phyloP scores from a whole-genome alignment of 2,329 filamentous ascomycete genomes.

The Aspergillus intermedius region DNA sequence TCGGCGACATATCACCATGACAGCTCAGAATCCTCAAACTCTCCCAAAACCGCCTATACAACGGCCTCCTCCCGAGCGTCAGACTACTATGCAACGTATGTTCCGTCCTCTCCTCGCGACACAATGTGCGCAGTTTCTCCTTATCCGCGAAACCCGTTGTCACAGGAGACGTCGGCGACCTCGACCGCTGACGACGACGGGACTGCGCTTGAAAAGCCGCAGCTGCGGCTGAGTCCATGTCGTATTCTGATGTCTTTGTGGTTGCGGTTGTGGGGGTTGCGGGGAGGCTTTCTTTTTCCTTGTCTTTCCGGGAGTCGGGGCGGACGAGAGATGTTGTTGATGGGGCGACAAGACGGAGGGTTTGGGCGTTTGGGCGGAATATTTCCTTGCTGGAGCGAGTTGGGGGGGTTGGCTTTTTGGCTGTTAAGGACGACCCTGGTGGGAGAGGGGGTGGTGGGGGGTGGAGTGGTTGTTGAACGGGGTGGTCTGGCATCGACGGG shows the following conservation, averaged over 20 bases:
- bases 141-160: constrained; percentile 16
- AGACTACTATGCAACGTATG: constrained; percentile 16
- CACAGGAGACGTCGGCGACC: constrained; percentile 12
- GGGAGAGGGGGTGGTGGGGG: constrained; percentile 7
- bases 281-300: constrained; percentile 3
- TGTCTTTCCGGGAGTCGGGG: constrained; percentile 22
- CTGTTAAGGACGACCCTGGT: not conserved
- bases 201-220: constrained; percentile 32
- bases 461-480: constrained; percentile 4
- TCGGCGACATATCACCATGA: constrained; percentile 13
- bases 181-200: constrained; percentile 25
- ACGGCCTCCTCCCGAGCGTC: constrained; percentile 12
- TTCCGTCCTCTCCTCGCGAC: constrained; percentile 25
- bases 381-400: constrained; percentile 21
- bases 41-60: constrained; percentile 21
- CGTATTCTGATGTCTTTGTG: constrained; percentile 10
- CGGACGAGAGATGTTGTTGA: constrained; percentile 29
- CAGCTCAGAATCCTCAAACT: constrained; percentile 21
- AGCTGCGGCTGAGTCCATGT: constrained; percentile 29
- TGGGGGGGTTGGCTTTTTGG: not conserved
- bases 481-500: constrained; percentile 23
- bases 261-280: not conserved
- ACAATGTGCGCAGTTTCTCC: constrained; percentile 25
- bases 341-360: constrained; percentile 30
- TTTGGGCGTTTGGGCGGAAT: constrained; percentile 18